Evolutionary conservation across 2,329 filamentous ascomycete species (phyloP).

Genomic region (Pyricularia grisea): DNA sequence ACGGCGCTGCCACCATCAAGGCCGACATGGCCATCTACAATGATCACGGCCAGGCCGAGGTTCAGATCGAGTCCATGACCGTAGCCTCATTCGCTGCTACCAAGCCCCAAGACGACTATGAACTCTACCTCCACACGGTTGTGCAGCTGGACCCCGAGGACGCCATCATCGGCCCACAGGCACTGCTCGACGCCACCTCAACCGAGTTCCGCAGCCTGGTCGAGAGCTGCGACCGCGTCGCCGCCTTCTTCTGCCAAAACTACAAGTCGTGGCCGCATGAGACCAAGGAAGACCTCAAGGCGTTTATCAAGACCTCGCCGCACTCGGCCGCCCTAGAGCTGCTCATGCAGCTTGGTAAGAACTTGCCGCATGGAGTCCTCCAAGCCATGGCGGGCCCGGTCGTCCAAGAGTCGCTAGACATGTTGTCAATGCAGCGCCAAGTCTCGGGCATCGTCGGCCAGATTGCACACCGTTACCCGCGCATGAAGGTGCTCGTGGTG

Average conservation of each 20-base stretch:
- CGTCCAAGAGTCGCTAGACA: constrained; percentile 20
- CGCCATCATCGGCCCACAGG: constrained; percentile 19
- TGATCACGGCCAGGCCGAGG: constrained; percentile 18
- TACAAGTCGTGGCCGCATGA: constrained; percentile 13
- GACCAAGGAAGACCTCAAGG: constrained; percentile 17
- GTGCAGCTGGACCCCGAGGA: constrained; percentile 30
- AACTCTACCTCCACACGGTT: constrained; percentile 24
- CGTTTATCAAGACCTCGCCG: constrained; percentile 21
- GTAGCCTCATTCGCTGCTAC: constrained; percentile 21
- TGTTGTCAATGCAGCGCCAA: constrained; percentile 21
- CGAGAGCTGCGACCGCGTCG: constrained; percentile 26
- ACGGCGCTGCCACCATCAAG: constrained; percentile 18
- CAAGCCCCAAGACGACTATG: constrained; percentile 20
- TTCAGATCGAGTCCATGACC: constrained; percentile 22
- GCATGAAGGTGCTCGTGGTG: constrained; percentile 28
- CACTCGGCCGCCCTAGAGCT: constrained; percentile 19
- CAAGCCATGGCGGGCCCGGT: constrained; percentile 13
- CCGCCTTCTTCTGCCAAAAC: constrained; percentile 13
- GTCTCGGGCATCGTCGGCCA: constrained; percentile 24
- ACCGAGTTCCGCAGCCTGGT: constrained; percentile 13
- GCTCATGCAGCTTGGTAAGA: constrained; percentile 15
- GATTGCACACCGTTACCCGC: constrained; percentile 27
- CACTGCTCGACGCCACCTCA: not conserved
- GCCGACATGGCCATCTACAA: constrained; percentile 27
- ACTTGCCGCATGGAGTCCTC: constrained; percentile 16